Conservation (phyloP, 2,329 filamentous ascomycete species). For the Sphaerulina populicola region DNA sequence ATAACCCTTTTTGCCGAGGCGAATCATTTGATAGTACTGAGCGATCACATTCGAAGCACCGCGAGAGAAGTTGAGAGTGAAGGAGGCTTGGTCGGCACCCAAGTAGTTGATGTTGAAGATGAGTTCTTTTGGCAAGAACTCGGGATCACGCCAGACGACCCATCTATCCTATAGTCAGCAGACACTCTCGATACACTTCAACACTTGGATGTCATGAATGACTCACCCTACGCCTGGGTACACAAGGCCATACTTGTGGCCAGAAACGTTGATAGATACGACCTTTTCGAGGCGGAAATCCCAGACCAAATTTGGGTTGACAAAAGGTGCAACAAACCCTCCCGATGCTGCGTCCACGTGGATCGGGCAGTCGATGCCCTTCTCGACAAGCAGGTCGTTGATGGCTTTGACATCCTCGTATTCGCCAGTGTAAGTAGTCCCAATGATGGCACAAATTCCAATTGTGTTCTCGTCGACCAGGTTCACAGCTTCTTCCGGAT, state of each 20-base stretch:
- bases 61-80: conserved; percentile 96
- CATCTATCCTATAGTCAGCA: conserved; percentile 30
- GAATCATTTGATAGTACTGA: conserved; percentile 95
- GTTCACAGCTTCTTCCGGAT: conserved; percentile 53
- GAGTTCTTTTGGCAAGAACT: conserved; percentile 79
- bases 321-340: conserved; percentile 88
- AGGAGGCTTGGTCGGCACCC: conserved; percentile 87
- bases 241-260: conserved; percentile 74
- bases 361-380: conserved; percentile 70
- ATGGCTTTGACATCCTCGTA: conserved; percentile 90
- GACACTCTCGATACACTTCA: not conserved
- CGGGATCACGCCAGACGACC: conserved; percentile 78
- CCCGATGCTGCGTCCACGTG: conserved; percentile 90
- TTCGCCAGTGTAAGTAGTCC: conserved; percentile 90
- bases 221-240: conserved; percentile 79
- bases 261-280: conserved; percentile 87
- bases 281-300: conserved; percentile 86
- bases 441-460: conserved; percentile 83
- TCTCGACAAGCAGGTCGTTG: conserved; percentile 75
- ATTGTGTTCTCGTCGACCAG: conserved; percentile 66
- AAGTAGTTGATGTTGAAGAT: conserved; percentile 99
- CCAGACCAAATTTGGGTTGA: conserved; percentile 75
- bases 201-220: not conserved
- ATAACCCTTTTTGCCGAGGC: conserved; percentile 87
- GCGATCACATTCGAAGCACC: conserved; percentile 90